phyloP scores from a whole-genome alignment of 257 asterid genomes.

The Cordia subcordata region DNA sequence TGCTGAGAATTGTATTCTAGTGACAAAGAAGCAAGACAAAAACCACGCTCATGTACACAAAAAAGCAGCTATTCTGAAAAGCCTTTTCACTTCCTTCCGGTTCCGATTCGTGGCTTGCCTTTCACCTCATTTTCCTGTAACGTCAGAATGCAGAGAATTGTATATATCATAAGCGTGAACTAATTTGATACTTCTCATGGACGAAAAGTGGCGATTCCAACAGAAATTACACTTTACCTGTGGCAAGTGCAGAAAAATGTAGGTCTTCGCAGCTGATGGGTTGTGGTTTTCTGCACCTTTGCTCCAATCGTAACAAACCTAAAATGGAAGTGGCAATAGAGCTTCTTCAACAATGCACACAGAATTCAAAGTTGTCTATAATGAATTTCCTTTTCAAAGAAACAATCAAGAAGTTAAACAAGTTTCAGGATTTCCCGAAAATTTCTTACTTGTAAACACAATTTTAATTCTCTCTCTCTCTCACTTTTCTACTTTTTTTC shows the following conservation, averaged over 20 bases:
- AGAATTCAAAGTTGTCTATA: background rate
- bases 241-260: slow-evolving; percentile 66
- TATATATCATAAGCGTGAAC: background rate
- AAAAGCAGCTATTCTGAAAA: background rate
- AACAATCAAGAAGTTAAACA: no score
- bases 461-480: no score
- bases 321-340: slow-evolving; percentile 2
- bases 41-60: slow-evolving; percentile 7
- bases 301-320: slow-evolving; percentile 98
- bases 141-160: background rate
- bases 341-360: background rate
- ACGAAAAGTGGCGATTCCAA: background rate
- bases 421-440: no score
- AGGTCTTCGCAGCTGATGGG: slow-evolving; percentile 73
- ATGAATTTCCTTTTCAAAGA: background rate
- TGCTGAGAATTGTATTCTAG: no score
- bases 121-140: slow-evolving; percentile 84
- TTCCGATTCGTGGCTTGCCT: slow-evolving; percentile 63
- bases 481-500: no score
- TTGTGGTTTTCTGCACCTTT: slow-evolving; percentile 97
- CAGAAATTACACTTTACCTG: slow-evolving; percentile 43
- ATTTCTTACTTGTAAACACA: no score
- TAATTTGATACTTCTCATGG: background rate
- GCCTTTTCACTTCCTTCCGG: slow-evolving; percentile 57
- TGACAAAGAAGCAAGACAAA: background rate